A percentile compares a stretch with the other conserved stretches of the same genome.
Conservation (phyloP, 78 protist species). For the Polysphondylium violaceum region DNA sequence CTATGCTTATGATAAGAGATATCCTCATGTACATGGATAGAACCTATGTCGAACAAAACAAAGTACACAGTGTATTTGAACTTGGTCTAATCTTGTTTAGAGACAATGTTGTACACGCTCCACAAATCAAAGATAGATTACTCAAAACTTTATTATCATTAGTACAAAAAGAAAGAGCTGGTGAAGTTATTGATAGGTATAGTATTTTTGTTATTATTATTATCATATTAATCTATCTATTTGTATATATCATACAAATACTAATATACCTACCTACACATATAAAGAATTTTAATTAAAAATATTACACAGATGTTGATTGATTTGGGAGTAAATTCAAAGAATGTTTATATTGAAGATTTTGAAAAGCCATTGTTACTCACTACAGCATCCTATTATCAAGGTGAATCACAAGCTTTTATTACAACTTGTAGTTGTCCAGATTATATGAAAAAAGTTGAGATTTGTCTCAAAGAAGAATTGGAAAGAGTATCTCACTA, state of each 20-base stretch:
- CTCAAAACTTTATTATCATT: slow-evolving; percentile 66
- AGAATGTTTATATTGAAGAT: slow-evolving; percentile 85
- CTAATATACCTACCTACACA: neutral
- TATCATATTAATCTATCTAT: too few species aligned
- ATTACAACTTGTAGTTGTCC: slow-evolving; percentile 84
- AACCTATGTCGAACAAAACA: slow-evolving; percentile 79
- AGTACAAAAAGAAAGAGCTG: slow-evolving; percentile 85
- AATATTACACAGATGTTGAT: slow-evolving; percentile 86
- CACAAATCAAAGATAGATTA: slow-evolving; percentile 78
- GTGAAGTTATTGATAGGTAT: slow-evolving; percentile 85
- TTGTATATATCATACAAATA: neutral
- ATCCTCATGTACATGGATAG: slow-evolving; percentile 96
- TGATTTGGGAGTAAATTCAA: slow-evolving; percentile 86
- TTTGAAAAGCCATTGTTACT: slow-evolving; percentile 89
- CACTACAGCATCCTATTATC: slow-evolving; percentile 84
- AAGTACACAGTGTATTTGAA: slow-evolving; percentile 85
- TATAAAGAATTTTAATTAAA: slow-evolving; percentile 54
- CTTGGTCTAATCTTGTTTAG: slow-evolving; percentile 87
- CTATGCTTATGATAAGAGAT: slow-evolving; percentile 94
- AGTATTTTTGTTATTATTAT: neutral
- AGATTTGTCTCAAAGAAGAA: slow-evolving; percentile 88
- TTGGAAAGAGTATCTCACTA: slow-evolving; percentile 81
- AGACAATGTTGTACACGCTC: slow-evolving; percentile 69
- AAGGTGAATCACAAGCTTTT: slow-evolving; percentile 71
- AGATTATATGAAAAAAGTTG: slow-evolving; percentile 91